phyloP scores from a whole-genome alignment of 495 filamentous ascomycete genomes.

The Trichoderma reesei region DNA sequence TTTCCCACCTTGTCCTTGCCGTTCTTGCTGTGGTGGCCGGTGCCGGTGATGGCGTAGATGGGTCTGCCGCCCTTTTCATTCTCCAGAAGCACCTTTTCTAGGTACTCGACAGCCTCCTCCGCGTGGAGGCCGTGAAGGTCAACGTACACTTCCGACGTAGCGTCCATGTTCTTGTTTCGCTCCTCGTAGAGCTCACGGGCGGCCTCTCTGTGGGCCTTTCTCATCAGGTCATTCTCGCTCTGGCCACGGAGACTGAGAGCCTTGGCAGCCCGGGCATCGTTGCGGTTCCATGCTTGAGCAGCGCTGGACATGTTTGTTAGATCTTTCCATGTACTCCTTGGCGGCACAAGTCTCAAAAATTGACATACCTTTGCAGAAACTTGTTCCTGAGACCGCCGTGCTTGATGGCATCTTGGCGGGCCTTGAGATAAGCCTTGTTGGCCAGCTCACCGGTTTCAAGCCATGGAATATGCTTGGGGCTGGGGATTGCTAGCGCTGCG shows the following conservation, averaged over 20 bases:
- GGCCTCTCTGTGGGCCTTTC: constrained; percentile 91
- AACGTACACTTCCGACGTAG: constrained; percentile 70
- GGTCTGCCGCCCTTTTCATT: constrained; percentile 63
- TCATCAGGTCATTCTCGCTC: constrained; percentile 93
- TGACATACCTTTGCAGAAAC: constrained; percentile 78
- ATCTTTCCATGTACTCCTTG: neutral
- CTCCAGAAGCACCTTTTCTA: constrained; percentile 76
- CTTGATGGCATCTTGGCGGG: constrained; percentile 86
- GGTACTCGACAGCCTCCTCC: constrained; percentile 92
- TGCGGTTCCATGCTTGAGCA: constrained; percentile 99
- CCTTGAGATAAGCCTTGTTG: constrained; percentile 91
- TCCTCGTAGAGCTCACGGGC: constrained; percentile 88
- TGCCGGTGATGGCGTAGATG: constrained; percentile 92
- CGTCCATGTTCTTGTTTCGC: constrained; percentile 63
- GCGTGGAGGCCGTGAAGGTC: constrained; percentile 95
- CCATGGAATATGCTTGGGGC: constrained; percentile 93
- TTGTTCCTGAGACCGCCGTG: constrained; percentile 94
- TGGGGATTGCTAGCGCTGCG: constrained; percentile 70
- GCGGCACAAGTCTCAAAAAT: neutral
- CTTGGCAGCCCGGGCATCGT: constrained; percentile 93
- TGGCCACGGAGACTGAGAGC: constrained; percentile 89
- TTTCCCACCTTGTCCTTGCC: constrained; percentile 98
- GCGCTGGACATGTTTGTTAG: constrained; percentile 48
- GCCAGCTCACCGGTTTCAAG: constrained; percentile 84
- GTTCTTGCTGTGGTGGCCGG: constrained; percentile 95